Percentiles rank a stretch among this genome's conserved stretches.
These are phyloP conservation scores for Syncephalis fuscata DNA, from an alignment of 371 early-diverging fungal species.

Conservation along the genomic window DNA sequence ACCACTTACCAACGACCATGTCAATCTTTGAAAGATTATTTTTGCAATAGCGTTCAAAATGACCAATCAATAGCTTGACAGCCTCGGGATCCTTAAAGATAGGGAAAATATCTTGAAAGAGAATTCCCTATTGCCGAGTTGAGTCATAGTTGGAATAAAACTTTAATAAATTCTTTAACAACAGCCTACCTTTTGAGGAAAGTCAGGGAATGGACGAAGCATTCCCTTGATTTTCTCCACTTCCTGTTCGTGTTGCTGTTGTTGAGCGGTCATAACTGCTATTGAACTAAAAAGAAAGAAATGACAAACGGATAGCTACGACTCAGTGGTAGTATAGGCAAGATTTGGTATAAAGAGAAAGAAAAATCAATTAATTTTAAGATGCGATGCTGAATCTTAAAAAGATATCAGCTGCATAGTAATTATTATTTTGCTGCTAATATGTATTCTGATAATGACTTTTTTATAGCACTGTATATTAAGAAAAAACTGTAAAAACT, in stretches of 20 bases:
- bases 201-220: conserved; percentile 34
- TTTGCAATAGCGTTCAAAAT: conserved; percentile 69
- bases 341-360: too few species aligned
- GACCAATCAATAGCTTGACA: conserved; percentile 71
- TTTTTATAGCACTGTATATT: too few species aligned
- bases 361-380: too few species aligned
- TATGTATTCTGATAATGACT: too few species aligned
- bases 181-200: conserved; percentile 32
- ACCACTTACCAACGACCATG: conserved; percentile 63
- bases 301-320: too few species aligned
- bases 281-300: too few species aligned
- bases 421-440: too few species aligned
- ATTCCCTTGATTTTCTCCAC: conserved; percentile 1
- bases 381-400: too few species aligned
- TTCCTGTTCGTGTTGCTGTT: neutral
- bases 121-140: conserved; percentile 57
- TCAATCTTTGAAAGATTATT: conserved; percentile 55
- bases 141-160: neutral
- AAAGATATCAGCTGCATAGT: too few species aligned
- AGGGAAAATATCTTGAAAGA: conserved; percentile 91
- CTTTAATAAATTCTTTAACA: neutral
- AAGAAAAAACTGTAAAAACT: too few species aligned
- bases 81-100: conserved; percentile 90
- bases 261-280: too few species aligned
- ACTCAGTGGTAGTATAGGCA: too few species aligned